A percentile compares a stretch with the other conserved stretches of the same genome.
These are phyloP conservation scores for Biancaea sappan DNA, from an alignment of 306 rosid genomes.

Conservation along the genomic window DNA sequence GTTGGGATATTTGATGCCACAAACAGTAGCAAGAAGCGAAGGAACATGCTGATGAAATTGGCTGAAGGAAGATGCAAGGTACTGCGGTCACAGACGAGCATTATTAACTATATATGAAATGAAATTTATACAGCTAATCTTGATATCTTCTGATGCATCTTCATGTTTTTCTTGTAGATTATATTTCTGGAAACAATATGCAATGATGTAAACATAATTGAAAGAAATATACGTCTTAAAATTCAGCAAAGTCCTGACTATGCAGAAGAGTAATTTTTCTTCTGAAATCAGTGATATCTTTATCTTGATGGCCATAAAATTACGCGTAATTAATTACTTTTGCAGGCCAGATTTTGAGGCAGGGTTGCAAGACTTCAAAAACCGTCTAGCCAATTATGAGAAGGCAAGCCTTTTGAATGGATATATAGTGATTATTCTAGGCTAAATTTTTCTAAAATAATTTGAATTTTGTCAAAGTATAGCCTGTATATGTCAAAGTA, in stretches of 20 bases:
- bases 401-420: slow-evolving; percentile 51
- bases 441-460: slow-evolving; percentile 23
- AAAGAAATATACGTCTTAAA: slow-evolving; percentile 94
- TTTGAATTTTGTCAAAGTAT: too few species aligned
- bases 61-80: slow-evolving; percentile 99
- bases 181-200: slow-evolving; percentile 97
- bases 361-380: slow-evolving; percentile 85
- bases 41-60: slow-evolving; percentile 92
- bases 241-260: slow-evolving; percentile 99
- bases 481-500: too few species aligned
- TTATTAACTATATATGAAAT: slow-evolving; percentile 23
- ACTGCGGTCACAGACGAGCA: slow-evolving; percentile 35
- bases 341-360: slow-evolving; percentile 94
- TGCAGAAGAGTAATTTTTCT: slow-evolving; percentile 82
- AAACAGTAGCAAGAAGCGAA: slow-evolving; percentile 79
- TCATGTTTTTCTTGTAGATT: slow-evolving; percentile 58
- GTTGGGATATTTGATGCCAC: slow-evolving; percentile 99
- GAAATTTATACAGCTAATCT: slow-evolving; percentile 24
- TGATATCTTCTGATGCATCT: slow-evolving; percentile 28
- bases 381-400: slow-evolving; percentile 80
- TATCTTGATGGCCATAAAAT: slow-evolving; percentile 25
- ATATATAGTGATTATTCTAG: slow-evolving; percentile 30
- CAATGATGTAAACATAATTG: slow-evolving; percentile 90
- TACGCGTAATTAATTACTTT: slow-evolving; percentile 33
- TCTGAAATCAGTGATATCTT: slow-evolving; percentile 35